Percentiles rank a stretch among this genome's conserved stretches.
These are phyloP conservation scores for Nitzschia palea DNA, from an alignment of 108 stramenopile genomes.

Conservation along the genomic window DNA sequence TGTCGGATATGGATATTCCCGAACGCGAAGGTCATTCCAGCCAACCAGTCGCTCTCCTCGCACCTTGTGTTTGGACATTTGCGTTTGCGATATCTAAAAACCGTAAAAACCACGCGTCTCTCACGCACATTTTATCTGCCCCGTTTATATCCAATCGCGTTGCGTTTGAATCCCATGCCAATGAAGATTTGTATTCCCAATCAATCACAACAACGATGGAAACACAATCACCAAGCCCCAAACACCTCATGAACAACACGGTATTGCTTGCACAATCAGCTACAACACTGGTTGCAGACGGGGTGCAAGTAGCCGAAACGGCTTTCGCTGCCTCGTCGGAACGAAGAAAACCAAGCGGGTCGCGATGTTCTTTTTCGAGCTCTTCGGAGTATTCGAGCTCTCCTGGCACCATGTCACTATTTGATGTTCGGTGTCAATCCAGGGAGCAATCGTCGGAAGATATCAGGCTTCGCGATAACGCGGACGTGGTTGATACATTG, in stretches of 20 bases:
- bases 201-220: slow-evolving; percentile 7
- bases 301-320: not conserved
- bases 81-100: too few relatives aligned
- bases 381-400: slow-evolving; percentile 8
- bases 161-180: not conserved
- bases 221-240: not conserved
- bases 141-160: not conserved
- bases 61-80: too few relatives aligned
- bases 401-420: not conserved
- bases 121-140: not conserved
- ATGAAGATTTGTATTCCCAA: slow-evolving; percentile 2
- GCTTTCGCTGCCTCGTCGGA: not conserved
- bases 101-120: too few relatives aligned
- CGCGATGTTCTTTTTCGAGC: slow-evolving; percentile 17
- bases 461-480: not conserved
- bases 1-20: too few relatives aligned
- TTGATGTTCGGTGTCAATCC: slow-evolving; percentile 14
- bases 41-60: too few relatives aligned
- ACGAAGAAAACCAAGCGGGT: not conserved
- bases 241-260: not conserved
- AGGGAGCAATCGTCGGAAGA: not conserved
- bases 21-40: too few relatives aligned
- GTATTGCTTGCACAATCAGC: not conserved
- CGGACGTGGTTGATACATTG: not conserved
- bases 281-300: not conserved